Evolutionary conservation across 2,329 filamentous ascomycete genomes (phyloP).

Genomic region (Fusarium fujikuroi): DNA sequence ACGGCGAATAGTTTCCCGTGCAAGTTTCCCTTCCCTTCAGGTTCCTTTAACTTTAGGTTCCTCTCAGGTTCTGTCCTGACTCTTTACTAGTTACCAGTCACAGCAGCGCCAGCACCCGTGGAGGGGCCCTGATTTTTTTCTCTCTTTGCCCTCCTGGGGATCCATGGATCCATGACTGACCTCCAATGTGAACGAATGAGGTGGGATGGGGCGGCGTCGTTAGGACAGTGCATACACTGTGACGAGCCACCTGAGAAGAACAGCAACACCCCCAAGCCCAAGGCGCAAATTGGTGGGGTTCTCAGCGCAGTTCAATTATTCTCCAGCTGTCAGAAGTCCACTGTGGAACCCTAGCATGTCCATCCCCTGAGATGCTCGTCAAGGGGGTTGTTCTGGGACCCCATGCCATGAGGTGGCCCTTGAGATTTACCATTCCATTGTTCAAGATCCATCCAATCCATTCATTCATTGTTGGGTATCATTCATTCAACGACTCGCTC

Average conservation of each 20-base stretch:
- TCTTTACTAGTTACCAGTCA: not conserved
- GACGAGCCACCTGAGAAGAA: slow-evolving; percentile 13
- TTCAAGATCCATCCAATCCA: not conserved
- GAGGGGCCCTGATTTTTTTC: slow-evolving; percentile 41
- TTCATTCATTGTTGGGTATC: not conserved
- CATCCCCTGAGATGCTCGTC: slow-evolving; percentile 32
- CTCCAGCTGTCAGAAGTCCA: slow-evolving; percentile 27
- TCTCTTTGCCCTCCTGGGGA: not conserved
- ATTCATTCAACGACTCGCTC: not conserved
- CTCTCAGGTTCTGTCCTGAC: not conserved
- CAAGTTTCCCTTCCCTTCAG: slow-evolving; percentile 23
- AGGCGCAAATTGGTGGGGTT: slow-evolving; percentile 33
- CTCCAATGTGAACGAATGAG: slow-evolving; percentile 3
- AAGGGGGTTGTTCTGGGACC: not conserved
- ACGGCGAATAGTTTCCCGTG: slow-evolving; percentile 28
- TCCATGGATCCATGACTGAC: slow-evolving; percentile 2
- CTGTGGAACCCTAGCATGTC: slow-evolving; percentile 29
- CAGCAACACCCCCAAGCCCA: slow-evolving; percentile 2
- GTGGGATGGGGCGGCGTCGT: slow-evolving; percentile 12
- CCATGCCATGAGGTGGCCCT: not conserved
- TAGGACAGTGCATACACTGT: slow-evolving; percentile 30
- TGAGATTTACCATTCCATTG: slow-evolving; percentile 3
- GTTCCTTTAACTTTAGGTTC: slow-evolving; percentile 12
- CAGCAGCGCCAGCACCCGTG: not conserved
- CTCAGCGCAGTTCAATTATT: slow-evolving; percentile 28